A percentile compares a stretch with the other conserved stretches of the same genome.
Conservation (phyloP, 352 stramenopile genomes). For the Globisporangium orthogonon region DNA sequence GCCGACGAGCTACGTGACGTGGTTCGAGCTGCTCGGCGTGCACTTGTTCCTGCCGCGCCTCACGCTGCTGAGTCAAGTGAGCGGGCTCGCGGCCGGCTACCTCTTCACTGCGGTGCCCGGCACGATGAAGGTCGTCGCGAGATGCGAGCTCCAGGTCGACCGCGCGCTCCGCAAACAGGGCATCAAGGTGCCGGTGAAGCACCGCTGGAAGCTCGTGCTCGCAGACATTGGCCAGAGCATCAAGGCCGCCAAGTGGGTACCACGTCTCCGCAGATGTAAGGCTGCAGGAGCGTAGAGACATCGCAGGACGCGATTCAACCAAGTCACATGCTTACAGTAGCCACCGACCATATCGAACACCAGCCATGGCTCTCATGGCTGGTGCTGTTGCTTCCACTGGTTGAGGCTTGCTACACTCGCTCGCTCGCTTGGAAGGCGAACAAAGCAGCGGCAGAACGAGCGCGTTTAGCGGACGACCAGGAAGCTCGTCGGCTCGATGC, state of each 20-base stretch:
- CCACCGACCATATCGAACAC: too few relatives aligned
- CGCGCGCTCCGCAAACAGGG: conserved; percentile 7
- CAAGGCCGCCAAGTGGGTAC: conserved; percentile 8
- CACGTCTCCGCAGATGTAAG: conserved; percentile 4
- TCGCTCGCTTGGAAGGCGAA: neutral
- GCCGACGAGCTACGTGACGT: conserved; percentile 37
- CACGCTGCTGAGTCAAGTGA: conserved; percentile 47
- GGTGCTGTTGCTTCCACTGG: too few relatives aligned
- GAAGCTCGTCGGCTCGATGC: conserved; percentile 41
- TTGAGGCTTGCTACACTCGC: too few relatives aligned
- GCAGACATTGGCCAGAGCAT: conserved; percentile 3
- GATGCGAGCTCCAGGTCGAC: conserved; percentile 5
- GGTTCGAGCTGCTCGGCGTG: conserved; percentile 47
- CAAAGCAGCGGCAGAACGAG: neutral
- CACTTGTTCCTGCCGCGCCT: conserved; percentile 33
- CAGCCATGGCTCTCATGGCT: too few relatives aligned
- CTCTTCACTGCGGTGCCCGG: conserved; percentile 9
- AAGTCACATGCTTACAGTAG: too few relatives aligned
- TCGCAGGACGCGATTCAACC: too few relatives aligned
- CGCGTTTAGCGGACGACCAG: conserved; percentile 2
- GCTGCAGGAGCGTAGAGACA: neutral
- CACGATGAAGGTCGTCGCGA: conserved; percentile 4
- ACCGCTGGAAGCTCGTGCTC: conserved; percentile 11
- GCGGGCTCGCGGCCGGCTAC: conserved; percentile 36
- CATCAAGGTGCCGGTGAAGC: conserved; percentile 11